A percentile compares a stretch with the other conserved stretches of the same genome.
Conservation (phyloP, 805 yeast genomes). For the Myxozyma sirexii region DNA sequence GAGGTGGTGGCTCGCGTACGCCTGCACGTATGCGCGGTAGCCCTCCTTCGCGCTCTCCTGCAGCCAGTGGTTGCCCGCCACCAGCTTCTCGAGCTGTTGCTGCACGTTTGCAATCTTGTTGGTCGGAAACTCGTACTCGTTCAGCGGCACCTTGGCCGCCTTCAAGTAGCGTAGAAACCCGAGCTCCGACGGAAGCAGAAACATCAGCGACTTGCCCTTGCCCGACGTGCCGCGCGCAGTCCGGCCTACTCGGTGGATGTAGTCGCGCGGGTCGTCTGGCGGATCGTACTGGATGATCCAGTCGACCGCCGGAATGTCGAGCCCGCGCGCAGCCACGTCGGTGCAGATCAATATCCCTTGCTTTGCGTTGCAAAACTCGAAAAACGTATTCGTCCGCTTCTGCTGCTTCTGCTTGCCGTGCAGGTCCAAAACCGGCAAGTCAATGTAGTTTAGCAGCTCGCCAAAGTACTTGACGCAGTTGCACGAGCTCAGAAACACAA, state of each 20-base stretch:
- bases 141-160: slow-evolving; percentile 95
- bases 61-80: slow-evolving; percentile 88
- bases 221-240: slow-evolving; percentile 90
- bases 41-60: slow-evolving; percentile 95
- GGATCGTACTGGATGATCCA: slow-evolving; percentile 99
- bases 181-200: slow-evolving; percentile 87
- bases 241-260: slow-evolving; percentile 98
- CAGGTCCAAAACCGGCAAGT: slow-evolving; percentile 91
- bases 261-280: slow-evolving; percentile 99
- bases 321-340: slow-evolving; percentile 98
- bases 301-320: slow-evolving; percentile 97
- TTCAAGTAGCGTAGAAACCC: slow-evolving; percentile 94
- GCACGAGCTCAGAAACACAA: slow-evolving; percentile 94
- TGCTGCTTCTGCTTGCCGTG: slow-evolving; percentile 99
- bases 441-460: slow-evolving; percentile 92
- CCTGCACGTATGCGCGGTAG: slow-evolving; percentile 93
- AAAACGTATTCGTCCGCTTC: slow-evolving; percentile 96
- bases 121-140: slow-evolving; percentile 94
- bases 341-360: slow-evolving; percentile 93
- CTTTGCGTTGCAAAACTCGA: slow-evolving; percentile 96
- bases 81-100: slow-evolving; percentile 85
- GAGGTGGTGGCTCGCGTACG: slow-evolving; percentile 94
- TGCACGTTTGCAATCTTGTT: slow-evolving; percentile 96
- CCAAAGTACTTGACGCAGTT: slow-evolving; percentile 96
- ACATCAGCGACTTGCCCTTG: slow-evolving; percentile 92